Evolutionary conservation across 164 flowering plant genomes (phyloP), one percentile per base, ranked within the genome.

Genomic region (Aristolochia contorta): DNA sequence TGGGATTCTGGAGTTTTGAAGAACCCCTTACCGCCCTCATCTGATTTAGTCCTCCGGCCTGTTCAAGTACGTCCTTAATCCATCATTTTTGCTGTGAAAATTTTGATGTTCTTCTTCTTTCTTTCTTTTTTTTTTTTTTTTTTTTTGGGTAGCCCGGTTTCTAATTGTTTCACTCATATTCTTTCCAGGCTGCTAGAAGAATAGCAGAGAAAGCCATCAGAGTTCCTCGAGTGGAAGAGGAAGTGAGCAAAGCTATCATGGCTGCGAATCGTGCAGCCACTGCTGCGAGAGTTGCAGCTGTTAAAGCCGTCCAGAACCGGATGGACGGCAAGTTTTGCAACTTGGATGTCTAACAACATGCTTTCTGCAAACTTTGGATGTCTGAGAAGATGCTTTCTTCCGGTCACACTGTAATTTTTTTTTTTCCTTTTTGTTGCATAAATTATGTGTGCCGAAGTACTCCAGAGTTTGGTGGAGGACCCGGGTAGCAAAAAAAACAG

Each of bases 231-330:
- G 86, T 84, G 20, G 97, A 93, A 55, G 98, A 89, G 16, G 84
- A 78, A 65, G 97, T 93, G 19, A 82, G 78, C 78, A 84, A 80
- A 76, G 87, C 87, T 0, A 87, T 86, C 32, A 53, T 65, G 63
- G 90, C 86, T 53, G 94, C 98, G 30, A 93, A 90, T 53, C 73
- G 83, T 65, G 96, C 97, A 21, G 98, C 98, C 58, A 90, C 85
- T 62, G 96, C 97, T 27, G 97, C 96, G 21, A 78, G 97, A 77
- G 97, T 93, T 56, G 96, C 97, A 47, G 97, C 97, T 21, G 72
- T 90, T 53, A 88, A 81, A 78, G 99, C 99, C 49, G 99, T 93
- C 60, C 96, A 88, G 48, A 93, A 88, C 69, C 72, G 81, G 64
- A 88, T 81, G 69, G 87, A 89, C 54, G 87, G 86, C 25, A 82